Evolutionary conservation across 306 rosid genomes (phyloP).

Genomic region (peach (Prunus persica)): Prunus_persica_NCBIv2 NC_034011.1:8723001-8723500

Average conservation of each 20-base stretch:
- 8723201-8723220: conserved; percentile 51
- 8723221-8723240: conserved; percentile 81
- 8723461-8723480: not conserved
- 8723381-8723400: not conserved
- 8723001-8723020: conserved; percentile 25
- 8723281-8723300: too few relatives aligned
- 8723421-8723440: not conserved
- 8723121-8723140: conserved; percentile 26
- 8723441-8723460: too few relatives aligned
- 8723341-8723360: not conserved
- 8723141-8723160: conserved; percentile 82
- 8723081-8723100: not conserved
- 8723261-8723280: not conserved
- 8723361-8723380: not conserved
- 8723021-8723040: conserved; percentile 54
- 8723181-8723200: conserved; percentile 80
- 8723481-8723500: not conserved
- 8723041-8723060: conserved; percentile 42
- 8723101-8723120: not conserved
- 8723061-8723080: not conserved
- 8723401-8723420: not conserved
- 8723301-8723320: not conserved
- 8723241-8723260: conserved; percentile 69
- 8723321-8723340: not conserved
- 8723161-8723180: conserved; percentile 62